phyloP scores from a whole-genome alignment of 2,329 filamentous ascomycete species.

The Rutstroemia sp. region DNA sequence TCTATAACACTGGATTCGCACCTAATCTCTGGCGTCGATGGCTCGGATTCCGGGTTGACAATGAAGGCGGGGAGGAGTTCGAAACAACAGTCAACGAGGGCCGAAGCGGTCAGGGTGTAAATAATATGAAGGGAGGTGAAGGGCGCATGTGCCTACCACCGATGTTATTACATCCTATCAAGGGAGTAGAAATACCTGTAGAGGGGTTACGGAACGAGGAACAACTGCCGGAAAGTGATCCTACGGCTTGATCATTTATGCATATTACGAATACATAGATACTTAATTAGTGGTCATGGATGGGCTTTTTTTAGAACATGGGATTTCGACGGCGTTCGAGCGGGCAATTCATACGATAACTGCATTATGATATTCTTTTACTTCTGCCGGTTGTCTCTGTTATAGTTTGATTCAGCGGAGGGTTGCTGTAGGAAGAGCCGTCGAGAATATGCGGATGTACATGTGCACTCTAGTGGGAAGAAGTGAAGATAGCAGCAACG shows the following conservation, averaged over 20 bases:
- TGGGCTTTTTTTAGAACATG: too few species aligned
- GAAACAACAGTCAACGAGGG: constrained; percentile 51
- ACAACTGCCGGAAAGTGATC: constrained; percentile 26
- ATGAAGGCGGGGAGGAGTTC: constrained; percentile 70
- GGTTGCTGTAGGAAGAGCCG: too few species aligned
- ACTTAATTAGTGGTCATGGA: too few species aligned
- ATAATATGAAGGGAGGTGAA: constrained; percentile 56
- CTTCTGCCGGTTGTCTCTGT: too few species aligned
- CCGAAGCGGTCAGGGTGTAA: constrained; percentile 30
- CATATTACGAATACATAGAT: too few species aligned
- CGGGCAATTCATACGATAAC: too few species aligned
- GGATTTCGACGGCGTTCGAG: too few species aligned
- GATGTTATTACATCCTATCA: constrained; percentile 85
- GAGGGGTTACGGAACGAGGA: constrained; percentile 19
- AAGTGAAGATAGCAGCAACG: too few species aligned
- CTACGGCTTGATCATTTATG: constrained; percentile 22
- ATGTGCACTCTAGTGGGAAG: too few species aligned
- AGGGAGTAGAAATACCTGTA: constrained; percentile 54
- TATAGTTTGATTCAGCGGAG: too few species aligned
- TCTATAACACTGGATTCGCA: constrained; percentile 80
- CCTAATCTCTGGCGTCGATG: constrained; percentile 77
- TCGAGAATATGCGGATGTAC: too few species aligned
- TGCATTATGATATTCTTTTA: too few species aligned
- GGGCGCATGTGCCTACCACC: constrained; percentile 87
- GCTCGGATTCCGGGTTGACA: constrained; percentile 74